Evolutionary conservation across 768 basidiomycete species (phyloP), one percentile per base, ranked within the genome.

Genomic region (Leccinum uliginosum): DNA sequence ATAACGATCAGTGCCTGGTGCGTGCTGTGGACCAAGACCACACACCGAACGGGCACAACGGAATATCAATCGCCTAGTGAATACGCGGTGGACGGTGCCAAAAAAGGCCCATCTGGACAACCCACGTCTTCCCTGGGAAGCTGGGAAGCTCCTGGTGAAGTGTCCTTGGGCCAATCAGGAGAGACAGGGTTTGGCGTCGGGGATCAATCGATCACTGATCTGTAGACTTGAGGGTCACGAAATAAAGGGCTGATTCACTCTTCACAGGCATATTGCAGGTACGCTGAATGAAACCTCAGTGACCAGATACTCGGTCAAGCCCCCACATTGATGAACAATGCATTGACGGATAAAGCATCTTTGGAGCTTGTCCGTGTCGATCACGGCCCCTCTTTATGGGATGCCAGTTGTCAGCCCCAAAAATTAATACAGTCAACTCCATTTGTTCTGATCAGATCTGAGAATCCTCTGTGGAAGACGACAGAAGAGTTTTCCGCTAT

Each of bases 1-100:
- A 53, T 50, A 43, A 45, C 26, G 52, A 46, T 53, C 44, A 6
- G 62, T 62, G 23, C 57, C 62, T 62, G 21, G n/a, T 14, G 9
- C n/a, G 19, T 12, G 10, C 29, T 29, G 34, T 17, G n/a, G 32
- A n/a, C 43, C 15, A 48, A 26, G 29, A 27, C 19, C 1, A 21
- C 26, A 21, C 26, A 21, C 50, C 21, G 12, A 48, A n/a, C 3
- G 3, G 12, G n/a, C 21, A 51, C 47, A 50, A 49, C 19, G 32
- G 11, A 48, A 35, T 21, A 50, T 44, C 35, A 7, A 49, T 45
- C 7, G n/a, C 32, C 27, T 24, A 9, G 9, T 24, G 14, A n/a
- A 24, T 35, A 27, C n/a, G 3, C 4, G 19, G n/a, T 44, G 19
- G n/a, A 62, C 24, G n/a, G 26, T n/a, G 14, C 50, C 24, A 11